Conservation (phyloP, 495 filamentous ascomycete genomes). For the Lentithecium fluviatile region DNA sequence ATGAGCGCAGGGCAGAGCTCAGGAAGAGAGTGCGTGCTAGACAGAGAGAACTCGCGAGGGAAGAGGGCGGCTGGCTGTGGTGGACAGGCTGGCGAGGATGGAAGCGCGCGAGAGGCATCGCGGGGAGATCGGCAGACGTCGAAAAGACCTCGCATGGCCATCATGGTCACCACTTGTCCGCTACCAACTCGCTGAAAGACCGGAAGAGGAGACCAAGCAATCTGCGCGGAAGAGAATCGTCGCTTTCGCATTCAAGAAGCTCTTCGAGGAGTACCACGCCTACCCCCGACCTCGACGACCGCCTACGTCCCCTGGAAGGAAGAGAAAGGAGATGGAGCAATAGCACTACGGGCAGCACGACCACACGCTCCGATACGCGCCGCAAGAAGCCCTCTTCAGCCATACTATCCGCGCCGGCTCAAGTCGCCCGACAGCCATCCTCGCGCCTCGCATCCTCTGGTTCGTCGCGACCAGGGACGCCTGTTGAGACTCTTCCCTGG, state of each 20-base stretch:
- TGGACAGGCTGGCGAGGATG: slow-evolving; percentile 69
- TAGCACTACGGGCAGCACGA: slow-evolving; percentile 33
- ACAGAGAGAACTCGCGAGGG: slow-evolving; percentile 62
- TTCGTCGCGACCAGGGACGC: slow-evolving; percentile 24
- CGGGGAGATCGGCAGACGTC: slow-evolving; percentile 6
- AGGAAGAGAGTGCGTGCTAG: slow-evolving; percentile 64
- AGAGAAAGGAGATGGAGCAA: slow-evolving; percentile 35
- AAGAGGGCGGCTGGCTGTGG: slow-evolving; percentile 78
- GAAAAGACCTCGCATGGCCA: slow-evolving; percentile 18
- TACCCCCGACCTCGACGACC: slow-evolving; percentile 32
- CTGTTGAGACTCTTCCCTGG: slow-evolving; percentile 10
- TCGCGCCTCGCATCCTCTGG: neutral
- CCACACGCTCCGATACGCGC: slow-evolving; percentile 23
- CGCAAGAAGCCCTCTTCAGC: slow-evolving; percentile 5
- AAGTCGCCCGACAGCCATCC: neutral
- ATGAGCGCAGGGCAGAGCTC: slow-evolving; percentile 76
- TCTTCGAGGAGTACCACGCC: slow-evolving; percentile 33
- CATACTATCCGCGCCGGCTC: neutral
- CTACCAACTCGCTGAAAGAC: slow-evolving; percentile 11
- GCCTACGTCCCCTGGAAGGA: slow-evolving; percentile 3
- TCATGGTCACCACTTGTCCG: slow-evolving; percentile 19
- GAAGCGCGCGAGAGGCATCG: slow-evolving; percentile 33
- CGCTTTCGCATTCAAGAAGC: slow-evolving; percentile 18
- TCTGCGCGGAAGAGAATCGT: slow-evolving; percentile 24
- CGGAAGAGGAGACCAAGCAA: slow-evolving; percentile 26